Evolutionary conservation across 2,329 filamentous ascomycete species (phyloP), one percentile per base, ranked within the genome.

Genomic region (Macroventuria anomochaeta): DNA sequence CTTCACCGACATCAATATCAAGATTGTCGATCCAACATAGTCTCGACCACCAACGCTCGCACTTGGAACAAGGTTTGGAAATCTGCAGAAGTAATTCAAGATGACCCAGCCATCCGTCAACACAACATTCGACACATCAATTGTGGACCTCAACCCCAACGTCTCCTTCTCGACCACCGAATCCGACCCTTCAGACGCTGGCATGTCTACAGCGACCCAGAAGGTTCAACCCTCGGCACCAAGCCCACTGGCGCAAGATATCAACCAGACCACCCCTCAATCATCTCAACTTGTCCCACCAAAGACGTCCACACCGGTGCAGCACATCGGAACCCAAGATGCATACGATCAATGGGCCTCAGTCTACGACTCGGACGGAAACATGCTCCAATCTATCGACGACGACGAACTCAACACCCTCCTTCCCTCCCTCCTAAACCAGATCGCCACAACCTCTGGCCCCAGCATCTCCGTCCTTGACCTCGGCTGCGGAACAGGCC

Each of bases 341-440:
- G 75, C 81, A 11, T 83, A 83, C 61, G 67, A 80, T 43, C 74
- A 76, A 49, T 83, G 80, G 81, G 76, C 80, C 7, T 59, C 77
- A 54, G 76, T 85, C 36, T 89, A 88, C 73, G 86, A 89, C 70
- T 83, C 78, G 26, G 85, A 89, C 58, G 83, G 83, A 26, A 89
- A 88, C 67, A 85, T 88, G 68, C 77, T 89, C 1, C 86, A 88
- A 73, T 79, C 81, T 1, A 78, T 88, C 15, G 87, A 89, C 66
- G 82, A 83, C 32, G 58, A 80, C 12, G 81, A 87, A 63, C 79
- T 88, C 62, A 65, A 71, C 12, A 63, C 65, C 1, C 66, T 86
- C 0, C 77, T 88, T 0, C 81, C 83, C 0, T 58, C 67, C 0
- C 80, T 85, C 37, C 61, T 85, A 3, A 52, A 63, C 2, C 64